Evolutionary conservation across 495 filamentous ascomycete species (phyloP).

Genomic region (Cercophora scortea): DNA sequence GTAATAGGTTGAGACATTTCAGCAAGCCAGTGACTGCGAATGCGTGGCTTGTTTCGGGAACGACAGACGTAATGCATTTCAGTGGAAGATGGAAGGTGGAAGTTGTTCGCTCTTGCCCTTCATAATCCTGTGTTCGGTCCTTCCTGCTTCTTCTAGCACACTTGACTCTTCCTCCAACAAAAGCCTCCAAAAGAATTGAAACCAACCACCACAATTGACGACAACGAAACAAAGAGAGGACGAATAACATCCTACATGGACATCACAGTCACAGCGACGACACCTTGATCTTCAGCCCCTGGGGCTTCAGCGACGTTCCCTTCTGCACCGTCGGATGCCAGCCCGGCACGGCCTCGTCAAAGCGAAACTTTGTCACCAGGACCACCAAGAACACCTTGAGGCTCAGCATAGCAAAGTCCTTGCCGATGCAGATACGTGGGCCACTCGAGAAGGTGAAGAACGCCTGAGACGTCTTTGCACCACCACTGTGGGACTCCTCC

Average conservation of each 20-base stretch:
- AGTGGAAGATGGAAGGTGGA: too few relatives aligned
- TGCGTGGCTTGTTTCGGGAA: too few relatives aligned
- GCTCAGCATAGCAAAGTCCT: neutral
- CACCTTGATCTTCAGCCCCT: neutral
- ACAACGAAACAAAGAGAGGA: too few relatives aligned
- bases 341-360: neutral
- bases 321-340: constrained; percentile 1
- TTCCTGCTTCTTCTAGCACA: too few relatives aligned
- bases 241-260: neutral
- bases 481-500: neutral
- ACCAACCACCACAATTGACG: too few relatives aligned
- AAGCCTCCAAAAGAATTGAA: too few relatives aligned
- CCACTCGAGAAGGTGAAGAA: constrained; percentile 1
- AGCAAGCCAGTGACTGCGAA: too few relatives aligned
- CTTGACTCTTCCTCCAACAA: too few relatives aligned
- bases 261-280: neutral
- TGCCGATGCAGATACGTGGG: neutral
- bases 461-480: neutral
- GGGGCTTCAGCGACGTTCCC: neutral
- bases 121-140: too few relatives aligned
- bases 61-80: too few relatives aligned
- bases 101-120: too few relatives aligned
- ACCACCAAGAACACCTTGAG: neutral
- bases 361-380: neutral
- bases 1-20: too few relatives aligned